Evolutionary conservation across 352 stramenopile genomes (phyloP), one percentile per base, ranked within the genome.

Genomic region (Phytophthora hybrid): DNA sequence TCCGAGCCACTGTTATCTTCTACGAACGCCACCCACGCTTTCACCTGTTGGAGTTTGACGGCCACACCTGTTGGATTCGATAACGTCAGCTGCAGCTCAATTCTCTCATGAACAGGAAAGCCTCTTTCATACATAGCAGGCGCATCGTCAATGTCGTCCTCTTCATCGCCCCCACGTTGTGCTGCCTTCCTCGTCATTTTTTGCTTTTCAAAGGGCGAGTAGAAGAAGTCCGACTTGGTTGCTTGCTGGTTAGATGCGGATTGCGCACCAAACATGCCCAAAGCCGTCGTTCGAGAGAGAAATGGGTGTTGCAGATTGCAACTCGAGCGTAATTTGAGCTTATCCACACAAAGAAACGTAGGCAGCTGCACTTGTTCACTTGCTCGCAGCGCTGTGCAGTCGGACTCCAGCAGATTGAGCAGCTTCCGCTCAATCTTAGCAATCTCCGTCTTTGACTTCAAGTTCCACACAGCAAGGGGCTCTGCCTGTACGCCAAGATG

Each of bases 41-140:
- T 82, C 21, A 93, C 64, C 53, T 93, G 80, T 44, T 93, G 82
- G 18, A 95, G 54, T 32, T 90, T 83, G 5, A 95, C 59, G 14
- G 61, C 31, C n/a, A 96, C 78, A 8, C 87, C 85, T 3, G 87
- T 75, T 44, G 87, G 90, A 47, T 96, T 96, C 1, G 88, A 88
- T 32, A 95, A 56, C 4, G 63, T 69, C 56, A 95, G 69, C 32
- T 88, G 78, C 5, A 95, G 60, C 19, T 87, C 78, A 18, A 96
- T 74, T 29, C 60, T 74, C 58, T 95, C 90, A 55, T 85, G 56
- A 47, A 87, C 65, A 5, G 90, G 81, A 58, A 91, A 92, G 8
- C 62, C 69, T n/a, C 58, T 69, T 63, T 90, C 78, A 49, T 85
- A 82, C 46, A 73, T 78, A 26, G 51, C 39, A 52, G 69, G 53